Evolutionary conservation across 2,329 filamentous ascomycete genomes (phyloP).

Genomic region (Aspergillus udagawae): DNA sequence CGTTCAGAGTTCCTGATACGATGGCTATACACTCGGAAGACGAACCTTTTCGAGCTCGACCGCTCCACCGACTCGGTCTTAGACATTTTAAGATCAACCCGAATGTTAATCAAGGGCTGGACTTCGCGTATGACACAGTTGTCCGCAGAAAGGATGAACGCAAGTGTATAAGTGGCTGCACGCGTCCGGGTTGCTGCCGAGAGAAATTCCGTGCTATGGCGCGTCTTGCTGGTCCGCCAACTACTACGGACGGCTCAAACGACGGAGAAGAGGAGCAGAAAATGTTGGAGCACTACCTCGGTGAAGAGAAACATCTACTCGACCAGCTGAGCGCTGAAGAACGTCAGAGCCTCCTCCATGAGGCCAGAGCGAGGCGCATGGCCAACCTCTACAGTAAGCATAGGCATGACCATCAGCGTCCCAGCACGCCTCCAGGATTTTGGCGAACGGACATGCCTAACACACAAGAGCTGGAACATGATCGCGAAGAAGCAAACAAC

Average conservation of each 20-base stretch:
- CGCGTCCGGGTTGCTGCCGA: constrained; percentile 71
- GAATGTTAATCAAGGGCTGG: constrained; percentile 62
- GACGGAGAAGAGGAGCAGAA: constrained; percentile 14
- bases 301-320: constrained; percentile 34
- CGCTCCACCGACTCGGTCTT: constrained; percentile 55
- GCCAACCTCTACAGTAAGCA: constrained; percentile 76
- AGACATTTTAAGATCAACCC: constrained; percentile 83
- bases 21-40: constrained; percentile 23
- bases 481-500: constrained; percentile 62
- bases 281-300: constrained; percentile 53
- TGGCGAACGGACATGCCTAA: constrained; percentile 87
- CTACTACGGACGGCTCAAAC: constrained; percentile 14
- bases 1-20: not conserved
- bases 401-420: constrained; percentile 67
- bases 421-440: constrained; percentile 75
- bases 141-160: constrained; percentile 67
- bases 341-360: constrained; percentile 63
- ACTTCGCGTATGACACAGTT: constrained; percentile 71
- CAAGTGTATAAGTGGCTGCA: constrained; percentile 69
- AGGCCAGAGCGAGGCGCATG: constrained; percentile 69
- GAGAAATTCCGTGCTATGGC: constrained; percentile 66
- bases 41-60: constrained; percentile 54
- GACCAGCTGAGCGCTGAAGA: constrained; percentile 55
- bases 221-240: constrained; percentile 30
- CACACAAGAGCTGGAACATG: constrained; percentile 71